These are phyloP conservation scores for Fusarium stilboides DNA, from an alignment of 2,329 filamentous ascomycete genomes.

Conservation along the genomic window DNA sequence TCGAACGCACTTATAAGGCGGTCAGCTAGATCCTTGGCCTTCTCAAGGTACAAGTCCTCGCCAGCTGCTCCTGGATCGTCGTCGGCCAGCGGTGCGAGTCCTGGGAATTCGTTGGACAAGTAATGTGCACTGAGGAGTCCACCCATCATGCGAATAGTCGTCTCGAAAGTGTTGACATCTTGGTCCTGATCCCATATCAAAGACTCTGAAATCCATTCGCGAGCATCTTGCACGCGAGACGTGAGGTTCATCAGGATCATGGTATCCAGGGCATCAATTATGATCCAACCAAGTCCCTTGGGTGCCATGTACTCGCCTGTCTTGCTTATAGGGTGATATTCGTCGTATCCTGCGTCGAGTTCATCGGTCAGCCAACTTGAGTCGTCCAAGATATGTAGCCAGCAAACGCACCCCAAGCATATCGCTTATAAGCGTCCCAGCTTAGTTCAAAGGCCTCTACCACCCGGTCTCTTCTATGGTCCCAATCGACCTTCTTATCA, in stretches of 20 bases:
- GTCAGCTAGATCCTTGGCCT: slow-evolving; percentile 93
- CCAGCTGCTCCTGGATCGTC: slow-evolving; percentile 81
- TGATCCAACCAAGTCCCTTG: slow-evolving; percentile 96
- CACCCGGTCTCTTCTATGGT: slow-evolving; percentile 82
- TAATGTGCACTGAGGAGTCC: slow-evolving; percentile 95
- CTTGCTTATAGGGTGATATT: slow-evolving; percentile 88
- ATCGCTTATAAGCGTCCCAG: slow-evolving; percentile 92
- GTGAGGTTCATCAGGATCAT: slow-evolving; percentile 99
- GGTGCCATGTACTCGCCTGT: slow-evolving; percentile 86
- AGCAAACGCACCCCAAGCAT: slow-evolving; percentile 86
- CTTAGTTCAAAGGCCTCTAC: slow-evolving; percentile 92
- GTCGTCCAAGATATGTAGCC: background rate
- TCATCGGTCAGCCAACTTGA: slow-evolving; percentile 49
- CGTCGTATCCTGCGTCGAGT: slow-evolving; percentile 76
- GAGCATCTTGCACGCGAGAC: slow-evolving; percentile 83
- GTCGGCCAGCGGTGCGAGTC: slow-evolving; percentile 81
- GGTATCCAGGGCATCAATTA: slow-evolving; percentile 95
- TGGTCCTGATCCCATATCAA: slow-evolving; percentile 92
- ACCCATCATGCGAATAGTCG: slow-evolving; percentile 96
- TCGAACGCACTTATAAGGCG: slow-evolving; percentile 90
- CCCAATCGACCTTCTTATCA: slow-evolving; percentile 76
- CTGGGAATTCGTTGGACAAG: slow-evolving; percentile 85
- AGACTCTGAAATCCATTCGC: slow-evolving; percentile 88
- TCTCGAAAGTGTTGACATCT: slow-evolving; percentile 98
- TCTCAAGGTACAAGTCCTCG: slow-evolving; percentile 95